Conservation (phyloP, 805 yeast species). For the Candida piceae region DNA sequence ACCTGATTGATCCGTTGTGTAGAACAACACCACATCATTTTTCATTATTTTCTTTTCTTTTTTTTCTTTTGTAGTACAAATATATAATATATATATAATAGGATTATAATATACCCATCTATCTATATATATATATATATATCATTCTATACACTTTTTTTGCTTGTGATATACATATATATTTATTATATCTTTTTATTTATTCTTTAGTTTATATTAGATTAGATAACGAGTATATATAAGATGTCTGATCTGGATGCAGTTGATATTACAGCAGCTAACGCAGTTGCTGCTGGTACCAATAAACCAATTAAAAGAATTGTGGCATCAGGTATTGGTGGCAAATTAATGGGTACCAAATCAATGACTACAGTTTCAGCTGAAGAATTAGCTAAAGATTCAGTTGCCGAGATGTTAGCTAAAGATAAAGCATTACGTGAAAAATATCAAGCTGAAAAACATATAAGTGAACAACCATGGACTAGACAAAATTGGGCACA, state of each 20-base stretch:
- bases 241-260: conserved; percentile 25
- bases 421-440: conserved; percentile 40
- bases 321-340: conserved; percentile 74
- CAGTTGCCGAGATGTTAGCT: conserved; percentile 41
- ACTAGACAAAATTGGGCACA: conserved; percentile 64
- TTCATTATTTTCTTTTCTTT: no score
- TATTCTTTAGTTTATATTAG: no score
- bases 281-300: conserved; percentile 78
- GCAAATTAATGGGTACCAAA: conserved; percentile 77
- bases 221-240: neutral
- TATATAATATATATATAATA: no score
- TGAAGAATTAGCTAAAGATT: conserved; percentile 51
- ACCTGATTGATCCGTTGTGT: no score
- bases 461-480: conserved; percentile 78
- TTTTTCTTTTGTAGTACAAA: no score
- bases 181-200: no score
- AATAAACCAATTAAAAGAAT: conserved; percentile 65
- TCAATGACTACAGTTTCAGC: conserved; percentile 64
- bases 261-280: conserved; percentile 65
- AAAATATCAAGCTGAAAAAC: conserved; percentile 39
- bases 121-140: no score
- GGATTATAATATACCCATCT: no score
- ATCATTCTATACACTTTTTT: no score
- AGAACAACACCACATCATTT: no score
- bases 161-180: no score